Conservation (phyloP, 163 green algal genomes). For the Smithsoniella earleae region DNA sequence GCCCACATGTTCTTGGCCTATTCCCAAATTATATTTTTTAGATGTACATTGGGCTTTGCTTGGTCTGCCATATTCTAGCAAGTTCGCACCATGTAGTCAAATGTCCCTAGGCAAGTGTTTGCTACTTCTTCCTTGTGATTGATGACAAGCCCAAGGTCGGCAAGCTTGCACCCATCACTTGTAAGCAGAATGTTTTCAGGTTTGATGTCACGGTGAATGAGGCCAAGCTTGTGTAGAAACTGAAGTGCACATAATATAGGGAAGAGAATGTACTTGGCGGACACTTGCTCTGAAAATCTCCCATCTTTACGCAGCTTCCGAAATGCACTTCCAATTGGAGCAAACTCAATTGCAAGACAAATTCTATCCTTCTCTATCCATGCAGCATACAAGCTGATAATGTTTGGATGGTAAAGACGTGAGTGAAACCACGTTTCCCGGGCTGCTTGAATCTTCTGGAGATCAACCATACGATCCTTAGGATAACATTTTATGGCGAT, state of each 20-base stretch:
- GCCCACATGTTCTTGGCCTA: no score
- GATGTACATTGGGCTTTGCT: neutral
- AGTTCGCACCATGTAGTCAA: slow-evolving; percentile 25
- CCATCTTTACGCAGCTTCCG: neutral
- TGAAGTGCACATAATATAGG: neutral
- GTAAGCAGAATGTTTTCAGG: slow-evolving; percentile 52
- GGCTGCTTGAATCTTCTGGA: slow-evolving; percentile 10
- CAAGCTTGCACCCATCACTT: slow-evolving; percentile 37
- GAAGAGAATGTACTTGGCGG: neutral
- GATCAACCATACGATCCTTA: neutral
- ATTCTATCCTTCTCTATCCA: slow-evolving; percentile 19
- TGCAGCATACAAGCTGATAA: slow-evolving; percentile 11
- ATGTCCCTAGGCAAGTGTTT: slow-evolving; percentile 19
- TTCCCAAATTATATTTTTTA: neutral
- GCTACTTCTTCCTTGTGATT: slow-evolving; percentile 23
- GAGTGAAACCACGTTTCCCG: slow-evolving; percentile 17
- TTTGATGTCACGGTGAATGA: slow-evolving; percentile 59
- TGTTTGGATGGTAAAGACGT: slow-evolving; percentile 3
- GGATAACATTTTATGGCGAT: neutral
- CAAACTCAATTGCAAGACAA: slow-evolving; percentile 1
- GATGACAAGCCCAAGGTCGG: slow-evolving; percentile 51
- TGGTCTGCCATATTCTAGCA: neutral
- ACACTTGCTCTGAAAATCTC: neutral
- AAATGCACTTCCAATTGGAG: slow-evolving; percentile 1
- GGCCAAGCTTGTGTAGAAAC: slow-evolving; percentile 33